Percentiles rank a stretch among this genome's conserved stretches.
These are phyloP conservation scores for Lunasporangiospora selenospora DNA, from an alignment of 192 early-diverging fungal species.

Conservation along the genomic window DNA sequence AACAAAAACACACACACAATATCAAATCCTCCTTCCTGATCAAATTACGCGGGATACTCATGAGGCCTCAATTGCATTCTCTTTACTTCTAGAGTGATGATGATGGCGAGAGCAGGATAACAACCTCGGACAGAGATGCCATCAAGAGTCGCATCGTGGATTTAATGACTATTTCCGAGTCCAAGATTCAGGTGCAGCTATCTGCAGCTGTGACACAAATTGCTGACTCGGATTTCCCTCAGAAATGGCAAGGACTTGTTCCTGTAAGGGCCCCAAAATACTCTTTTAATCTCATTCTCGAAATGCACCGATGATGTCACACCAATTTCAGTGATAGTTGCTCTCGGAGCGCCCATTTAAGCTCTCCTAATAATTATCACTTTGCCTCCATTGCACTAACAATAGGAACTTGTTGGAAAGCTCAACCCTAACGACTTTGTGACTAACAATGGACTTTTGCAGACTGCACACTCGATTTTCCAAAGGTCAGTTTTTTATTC, in stretches of 20 bases:
- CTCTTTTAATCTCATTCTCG: too few relatives aligned
- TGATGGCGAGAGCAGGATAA: constrained; percentile 58
- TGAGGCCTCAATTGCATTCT: neutral
- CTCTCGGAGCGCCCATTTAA: neutral
- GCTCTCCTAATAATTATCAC: too few relatives aligned
- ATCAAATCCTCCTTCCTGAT: too few relatives aligned
- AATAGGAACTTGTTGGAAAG: constrained; percentile 73
- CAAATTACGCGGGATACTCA: too few relatives aligned
- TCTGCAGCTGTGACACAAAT: constrained; percentile 95
- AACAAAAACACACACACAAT: too few relatives aligned
- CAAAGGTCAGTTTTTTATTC: constrained; percentile 67
- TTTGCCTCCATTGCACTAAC: constrained; percentile 8
- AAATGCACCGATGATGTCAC: too few relatives aligned
- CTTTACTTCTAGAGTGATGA: constrained; percentile 54
- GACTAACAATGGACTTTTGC: constrained; percentile 90
- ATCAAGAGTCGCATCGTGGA: constrained; percentile 88
- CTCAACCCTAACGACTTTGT: constrained; percentile 79
- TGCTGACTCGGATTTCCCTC: constrained; percentile 93
- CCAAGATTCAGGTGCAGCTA: constrained; percentile 84
- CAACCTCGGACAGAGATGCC: constrained; percentile 64
- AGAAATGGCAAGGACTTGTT: constrained; percentile 85
- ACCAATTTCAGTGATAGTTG: neutral
- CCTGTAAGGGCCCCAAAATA: too few relatives aligned
- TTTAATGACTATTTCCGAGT: constrained; percentile 85
- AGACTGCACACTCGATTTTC: constrained; percentile 96